Base-by-base conservation (phyloP, 257 asterid species). In the Haberlea rhodopensis region DNA sequence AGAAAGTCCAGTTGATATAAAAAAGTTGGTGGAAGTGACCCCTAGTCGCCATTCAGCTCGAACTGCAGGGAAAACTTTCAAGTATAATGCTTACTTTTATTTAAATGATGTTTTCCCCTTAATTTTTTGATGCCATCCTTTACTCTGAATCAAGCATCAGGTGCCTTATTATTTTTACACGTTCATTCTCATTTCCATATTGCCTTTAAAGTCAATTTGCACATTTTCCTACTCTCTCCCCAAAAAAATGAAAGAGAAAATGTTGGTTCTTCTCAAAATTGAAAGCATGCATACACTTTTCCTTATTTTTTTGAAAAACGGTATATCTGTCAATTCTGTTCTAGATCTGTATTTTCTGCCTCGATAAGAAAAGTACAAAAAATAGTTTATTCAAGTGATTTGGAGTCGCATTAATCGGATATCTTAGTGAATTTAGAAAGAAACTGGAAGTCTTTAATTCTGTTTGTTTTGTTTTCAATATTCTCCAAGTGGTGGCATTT, bases 11-110 rank as follows among this genome's bases (percentile, higher is more conserved):
- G 66, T 56, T 74, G 76, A 75, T 67, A 46, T 72, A 61, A 73
- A 72, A 65, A 85, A 72, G 68, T 48, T 68, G 51, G 26, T 37
- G 6, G 86, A 74, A 69, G 76, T 78, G 66, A 84, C 94, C 70
- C 96, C 94, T 67, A 72, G 76, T 64, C 86, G 96, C 45, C 87
- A 81, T 26, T 90, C 96, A 32, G 77, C 87, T 32, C 84, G 91
- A 89, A 82, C 80, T 60, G 76, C 82, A 21, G 86, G 91, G 69
- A 88, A 77, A 79, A 73, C 77, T 19, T 76, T 75, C 80, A 88
- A 79, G 96, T 88, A 83, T 46, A 53, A 28, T 25, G 21, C 70
- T 45, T 60, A n/a, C 40, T 60, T 71, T 68, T 58, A 45, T 49
- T 63, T 9, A 40, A 18, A 23, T 40, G 56, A 56, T 51, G 5